Base-by-base conservation (phyloP, 129 eudicot genomes). In the Escallonia rubra region DNA sequence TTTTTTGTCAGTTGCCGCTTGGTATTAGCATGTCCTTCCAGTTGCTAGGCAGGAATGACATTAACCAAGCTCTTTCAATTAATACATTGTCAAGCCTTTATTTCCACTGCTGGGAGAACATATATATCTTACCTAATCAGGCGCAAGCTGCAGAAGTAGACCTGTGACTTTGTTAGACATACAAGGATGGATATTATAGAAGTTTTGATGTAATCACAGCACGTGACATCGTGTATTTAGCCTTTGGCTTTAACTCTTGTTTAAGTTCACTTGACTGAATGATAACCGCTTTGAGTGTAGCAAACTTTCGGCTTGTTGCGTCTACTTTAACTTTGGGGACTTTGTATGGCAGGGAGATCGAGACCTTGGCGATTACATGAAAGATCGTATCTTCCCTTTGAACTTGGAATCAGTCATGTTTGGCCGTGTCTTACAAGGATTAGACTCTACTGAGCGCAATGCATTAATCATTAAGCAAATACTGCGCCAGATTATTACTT, bases 331-430 rank as follows among this genome's bases (percentile, higher is more conserved):
- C 10, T 46, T 5, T 46, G 16, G 44, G 13, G 53, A 8, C 69
- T 54, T 68, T 55, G 59, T 53, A 34, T 53, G 57, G 43, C 86
- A 93, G 98, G 98, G 98, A 64, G 98, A 93, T 78, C 68, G 77
- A 59, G 98, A 93, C 90, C 84, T 93, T 42, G 96, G 68, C 49
- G 98, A 89, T 72, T 89, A 89, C 95, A 86, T 93, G 89, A 89
- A 86, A 71, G 98, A 89, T 66, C 83, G 96, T 10, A 44, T 41
- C 52, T 93, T 93, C 65, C 98, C 98, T 49, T 73, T 86, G 66
- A 93, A 93, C 74, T 77, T 93, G 69, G 98, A 93, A 65, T 76
- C 96, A 5, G 80, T 86, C 56, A 84, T 93, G 96, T 93, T 93
- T 80, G 96, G 98, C 40, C 89, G 92, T 42, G 90, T 84, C 38